Percentiles rank a stretch among this genome's conserved stretches.
phyloP scores from a whole-genome alignment of 257 asterid species.

The Thymus quinquecostatus region DNA sequence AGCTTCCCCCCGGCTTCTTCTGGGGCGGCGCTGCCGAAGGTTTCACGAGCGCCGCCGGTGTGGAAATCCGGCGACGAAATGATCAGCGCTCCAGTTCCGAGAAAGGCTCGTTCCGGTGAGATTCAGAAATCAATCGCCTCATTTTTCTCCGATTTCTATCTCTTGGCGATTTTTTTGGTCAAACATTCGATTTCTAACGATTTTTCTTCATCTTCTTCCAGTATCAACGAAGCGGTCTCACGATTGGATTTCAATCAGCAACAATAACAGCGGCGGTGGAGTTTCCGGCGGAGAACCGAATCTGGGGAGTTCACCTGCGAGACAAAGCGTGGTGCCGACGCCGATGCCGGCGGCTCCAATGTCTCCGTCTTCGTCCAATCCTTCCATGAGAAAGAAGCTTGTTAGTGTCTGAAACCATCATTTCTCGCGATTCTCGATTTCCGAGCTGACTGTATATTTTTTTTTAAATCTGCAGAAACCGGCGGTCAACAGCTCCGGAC shows the following conservation, averaged over 20 bases:
- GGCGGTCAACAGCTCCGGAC: conserved; percentile 41
- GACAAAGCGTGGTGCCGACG: conserved; percentile 45
- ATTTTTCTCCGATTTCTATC: not conserved
- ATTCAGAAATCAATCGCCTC: not conserved
- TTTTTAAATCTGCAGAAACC: conserved; percentile 56
- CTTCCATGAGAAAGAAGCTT: conserved; percentile 70
- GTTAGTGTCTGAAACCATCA: conserved; percentile 47
- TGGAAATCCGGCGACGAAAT: conserved; percentile 94
- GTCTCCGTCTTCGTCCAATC: conserved; percentile 83
- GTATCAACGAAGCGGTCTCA: conserved; percentile 87
- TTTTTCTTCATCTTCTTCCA: conserved; percentile 36
- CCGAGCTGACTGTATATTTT: conserved; percentile 15
- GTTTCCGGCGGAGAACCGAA: conserved; percentile 54
- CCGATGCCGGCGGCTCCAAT: conserved; percentile 57
- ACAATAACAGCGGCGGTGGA: conserved; percentile 50
- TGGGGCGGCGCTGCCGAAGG: conserved; percentile 37
- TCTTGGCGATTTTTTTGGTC: conserved; percentile 7
- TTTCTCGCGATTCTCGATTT: not conserved
- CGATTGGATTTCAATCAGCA: conserved; percentile 74
- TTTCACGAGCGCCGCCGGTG: conserved; percentile 65
- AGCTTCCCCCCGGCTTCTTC: conserved; percentile 59
- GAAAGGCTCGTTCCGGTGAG: conserved; percentile 95
- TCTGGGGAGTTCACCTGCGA: conserved; percentile 67
- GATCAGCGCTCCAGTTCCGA: conserved; percentile 91
- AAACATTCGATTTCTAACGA: conserved; percentile 28